These are phyloP conservation scores for Hypoxylon sp. DNA, from an alignment of 2,329 filamentous ascomycete species.

Conservation along the genomic window DNA sequence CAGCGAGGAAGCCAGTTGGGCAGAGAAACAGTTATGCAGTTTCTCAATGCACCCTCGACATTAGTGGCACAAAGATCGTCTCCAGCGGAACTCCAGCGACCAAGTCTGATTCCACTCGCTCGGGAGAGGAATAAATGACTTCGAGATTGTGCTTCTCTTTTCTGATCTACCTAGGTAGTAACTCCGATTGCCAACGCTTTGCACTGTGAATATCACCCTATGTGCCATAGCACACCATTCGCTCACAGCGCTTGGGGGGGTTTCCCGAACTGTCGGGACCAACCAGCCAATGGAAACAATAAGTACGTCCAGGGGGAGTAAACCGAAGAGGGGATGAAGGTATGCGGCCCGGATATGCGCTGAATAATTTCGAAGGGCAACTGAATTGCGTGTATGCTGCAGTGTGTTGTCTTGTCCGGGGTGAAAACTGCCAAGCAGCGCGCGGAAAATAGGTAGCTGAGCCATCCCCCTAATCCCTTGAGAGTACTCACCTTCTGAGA, in stretches of 20 bases:
- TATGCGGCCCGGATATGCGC: constrained; percentile 47
- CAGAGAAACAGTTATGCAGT: constrained; percentile 32
- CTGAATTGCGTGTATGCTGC: constrained; percentile 42
- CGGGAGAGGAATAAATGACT: constrained; percentile 26
- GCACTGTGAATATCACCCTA: constrained; percentile 48
- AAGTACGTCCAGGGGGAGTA: constrained; percentile 35
- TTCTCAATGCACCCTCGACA: constrained; percentile 28
- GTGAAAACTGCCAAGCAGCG: constrained; percentile 23
- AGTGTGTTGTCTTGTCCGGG: constrained; percentile 17
- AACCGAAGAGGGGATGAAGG: constrained; percentile 46
- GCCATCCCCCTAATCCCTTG: constrained; percentile 36
- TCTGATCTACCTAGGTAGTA: not conserved
- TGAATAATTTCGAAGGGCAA: constrained; percentile 33
- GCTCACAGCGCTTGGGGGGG: constrained; percentile 35
- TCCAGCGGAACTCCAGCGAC: constrained; percentile 18
- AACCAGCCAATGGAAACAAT: constrained; percentile 38
- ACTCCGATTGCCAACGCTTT: constrained; percentile 25
- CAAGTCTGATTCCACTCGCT: constrained; percentile 11
- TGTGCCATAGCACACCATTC: constrained; percentile 41
- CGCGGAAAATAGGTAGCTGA: constrained; percentile 23
- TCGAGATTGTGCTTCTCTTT: constrained; percentile 18
- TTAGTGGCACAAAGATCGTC: constrained; percentile 41
- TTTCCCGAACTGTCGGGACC: constrained; percentile 47
- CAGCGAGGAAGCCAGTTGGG: constrained; percentile 23
- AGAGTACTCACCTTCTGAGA: constrained; percentile 22